Conservation (phyloP, 257 asterid species). For the Rehmannia glutinosa region DNA sequence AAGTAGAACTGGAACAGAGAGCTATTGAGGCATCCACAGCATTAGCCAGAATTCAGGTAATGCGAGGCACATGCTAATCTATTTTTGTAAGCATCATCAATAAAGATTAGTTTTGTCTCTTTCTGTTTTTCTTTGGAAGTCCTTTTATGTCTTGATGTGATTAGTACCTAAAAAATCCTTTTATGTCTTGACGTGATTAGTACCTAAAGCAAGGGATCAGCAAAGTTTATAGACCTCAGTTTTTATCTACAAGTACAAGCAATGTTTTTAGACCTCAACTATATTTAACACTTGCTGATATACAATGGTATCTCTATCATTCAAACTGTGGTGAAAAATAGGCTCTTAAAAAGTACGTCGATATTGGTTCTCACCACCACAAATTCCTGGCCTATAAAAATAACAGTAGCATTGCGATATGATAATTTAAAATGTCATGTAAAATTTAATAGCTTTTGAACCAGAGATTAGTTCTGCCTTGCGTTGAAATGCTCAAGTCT, state of each 20-base stretch:
- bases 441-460: neutral
- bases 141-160: too few species aligned
- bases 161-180: too few species aligned
- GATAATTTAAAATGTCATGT: neutral
- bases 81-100: slow-evolving; percentile 8
- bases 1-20: slow-evolving; percentile 93
- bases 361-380: neutral
- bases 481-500: neutral
- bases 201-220: too few species aligned
- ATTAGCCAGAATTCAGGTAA: slow-evolving; percentile 92
- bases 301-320: neutral
- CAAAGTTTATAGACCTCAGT: neutral
- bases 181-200: too few species aligned
- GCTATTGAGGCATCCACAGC: slow-evolving; percentile 94
- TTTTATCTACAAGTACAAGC: too few species aligned
- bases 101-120: neutral
- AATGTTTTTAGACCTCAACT: too few species aligned
- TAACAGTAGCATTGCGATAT: neutral
- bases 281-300: too few species aligned
- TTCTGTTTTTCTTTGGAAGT: neutral
- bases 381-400: neutral
- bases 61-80: slow-evolving; percentile 4
- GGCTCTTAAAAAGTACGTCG: neutral
- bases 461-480: neutral
- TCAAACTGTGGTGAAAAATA: slow-evolving; percentile 4